A percentile compares a stretch with the other conserved stretches of the same genome.
phyloP scores from a whole-genome alignment of 805 yeast species.

The Teunomyces tritomae region DNA sequence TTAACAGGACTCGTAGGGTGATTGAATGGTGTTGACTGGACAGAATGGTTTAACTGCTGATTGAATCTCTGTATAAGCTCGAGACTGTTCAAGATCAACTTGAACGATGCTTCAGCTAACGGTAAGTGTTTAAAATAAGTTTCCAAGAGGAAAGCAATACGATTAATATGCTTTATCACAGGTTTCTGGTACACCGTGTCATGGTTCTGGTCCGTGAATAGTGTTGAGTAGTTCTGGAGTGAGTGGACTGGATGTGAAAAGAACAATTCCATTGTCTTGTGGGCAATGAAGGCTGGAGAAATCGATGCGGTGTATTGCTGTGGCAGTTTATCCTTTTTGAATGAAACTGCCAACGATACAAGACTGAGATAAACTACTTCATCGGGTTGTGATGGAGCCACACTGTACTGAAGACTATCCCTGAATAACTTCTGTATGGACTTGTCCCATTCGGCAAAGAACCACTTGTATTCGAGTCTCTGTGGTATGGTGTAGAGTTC shows the following conservation, averaged over 20 bases:
- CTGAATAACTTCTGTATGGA: conserved; percentile 26
- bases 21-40: conserved; percentile 15
- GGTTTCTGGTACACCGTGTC: conserved; percentile 33
- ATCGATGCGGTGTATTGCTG: conserved; percentile 18
- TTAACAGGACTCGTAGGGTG: conserved; percentile 7
- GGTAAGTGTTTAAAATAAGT: conserved; percentile 23
- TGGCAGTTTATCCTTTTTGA: conserved; percentile 22
- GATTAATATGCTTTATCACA: conserved; percentile 46
- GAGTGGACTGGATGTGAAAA: conserved; percentile 13
- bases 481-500: conserved; percentile 28
- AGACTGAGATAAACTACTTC: conserved; percentile 28
- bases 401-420: conserved; percentile 21
- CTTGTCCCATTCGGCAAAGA: conserved; percentile 36
- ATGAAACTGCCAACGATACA: conserved; percentile 34
- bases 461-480: conserved; percentile 26
- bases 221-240: conserved; percentile 14
- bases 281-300: conserved; percentile 17
- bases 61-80: conserved; percentile 29
- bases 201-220: conserved; percentile 13
- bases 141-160: conserved; percentile 46
- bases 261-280: conserved; percentile 18
- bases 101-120: conserved; percentile 12
- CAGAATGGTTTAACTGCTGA: conserved; percentile 14
- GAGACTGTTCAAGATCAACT: conserved; percentile 18
- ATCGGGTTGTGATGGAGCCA: conserved; percentile 20